phyloP scores from a whole-genome alignment of 441 rosid species.

The Erodium chrysanthum region DNA sequence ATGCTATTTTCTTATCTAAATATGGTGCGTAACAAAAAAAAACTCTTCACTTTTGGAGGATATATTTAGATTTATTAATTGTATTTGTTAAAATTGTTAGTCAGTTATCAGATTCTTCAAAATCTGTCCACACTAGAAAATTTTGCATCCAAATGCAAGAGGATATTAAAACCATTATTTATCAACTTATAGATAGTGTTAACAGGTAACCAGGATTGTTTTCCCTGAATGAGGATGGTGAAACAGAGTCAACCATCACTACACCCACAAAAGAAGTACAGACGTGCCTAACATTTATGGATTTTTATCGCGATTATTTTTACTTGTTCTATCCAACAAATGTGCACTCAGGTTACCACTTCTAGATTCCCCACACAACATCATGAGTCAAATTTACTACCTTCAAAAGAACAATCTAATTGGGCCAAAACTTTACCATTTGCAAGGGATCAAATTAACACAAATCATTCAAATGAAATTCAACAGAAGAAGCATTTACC shows the following conservation, averaged over 20 bases:
- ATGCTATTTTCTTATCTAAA: background rate
- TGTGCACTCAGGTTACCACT: background rate
- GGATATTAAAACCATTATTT: background rate
- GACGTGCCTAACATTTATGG: background rate
- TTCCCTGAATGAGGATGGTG: background rate
- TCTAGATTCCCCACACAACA: background rate
- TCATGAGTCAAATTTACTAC: too few relatives aligned
- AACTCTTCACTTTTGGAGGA: background rate
- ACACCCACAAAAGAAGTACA: background rate
- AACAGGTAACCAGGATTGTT: background rate
- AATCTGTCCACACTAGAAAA: background rate
- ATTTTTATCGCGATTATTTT: background rate
- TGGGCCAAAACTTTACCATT: background rate
- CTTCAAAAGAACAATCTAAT: background rate
- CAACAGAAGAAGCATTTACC: constrained; percentile 34
- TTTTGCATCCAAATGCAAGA: background rate
- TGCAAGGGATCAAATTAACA: background rate
- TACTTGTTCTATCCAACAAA: background rate
- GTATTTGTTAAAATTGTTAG: too few relatives aligned
- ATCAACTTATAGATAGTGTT: background rate
- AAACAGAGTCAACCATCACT: background rate
- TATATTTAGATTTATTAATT: background rate
- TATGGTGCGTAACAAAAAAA: too few relatives aligned
- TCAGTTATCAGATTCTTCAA: too few relatives aligned
- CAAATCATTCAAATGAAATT: background rate